Base-by-base conservation (phyloP, 805 yeast species). In the Pichia nanzhaoensis region DNA sequence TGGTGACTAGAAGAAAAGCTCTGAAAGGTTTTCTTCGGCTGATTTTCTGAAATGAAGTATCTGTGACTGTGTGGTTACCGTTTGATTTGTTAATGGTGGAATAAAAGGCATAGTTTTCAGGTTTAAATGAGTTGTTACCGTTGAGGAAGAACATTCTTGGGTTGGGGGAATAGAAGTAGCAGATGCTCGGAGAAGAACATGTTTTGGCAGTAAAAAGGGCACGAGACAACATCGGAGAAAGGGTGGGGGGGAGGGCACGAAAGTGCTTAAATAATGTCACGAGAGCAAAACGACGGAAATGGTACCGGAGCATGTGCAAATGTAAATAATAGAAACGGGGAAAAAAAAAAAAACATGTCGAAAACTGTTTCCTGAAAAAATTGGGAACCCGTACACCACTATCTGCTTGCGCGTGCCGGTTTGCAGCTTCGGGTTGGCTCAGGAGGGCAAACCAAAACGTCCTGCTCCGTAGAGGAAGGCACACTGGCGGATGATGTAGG, bases 1-100 rank as follows among this genome's bases (percentile, higher is more conserved):
- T 10, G 9, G 53, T 47, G 14, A 47, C 36, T 5, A 47, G 18
- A 7, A 42, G 16, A 18, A 50, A 39, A 6, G 42, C 47, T 13
- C 41, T 33, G 18, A 50, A 21, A 9, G 45, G 46, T 27, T 34
- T 47, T 31, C 33, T 42, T 14, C 9, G 31, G 6, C 33, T 40
- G 10, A 17, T 5, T 7, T 21, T 20, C 6, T 7, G 28, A 24
- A 24, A 10, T 24, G 6, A 10, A 7, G 6, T 6, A 24, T 10
- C 28, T 24, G 28, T 10, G 28, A 7, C 10, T 24, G 28, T 24
- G 10, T 6, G 6, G 9, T 7, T 31, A 12, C 33, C 12, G 18
- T 19, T 34, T 18, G 13, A 5, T 5, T 18, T 34, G 6, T 21
- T 20, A 13, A 14, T 9, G 14, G 40, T 37, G 13, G 40, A 37